These are phyloP conservation scores for Fusarium domesticum DNA, from an alignment of 2,329 filamentous ascomycete species.

Conservation along the genomic window DNA sequence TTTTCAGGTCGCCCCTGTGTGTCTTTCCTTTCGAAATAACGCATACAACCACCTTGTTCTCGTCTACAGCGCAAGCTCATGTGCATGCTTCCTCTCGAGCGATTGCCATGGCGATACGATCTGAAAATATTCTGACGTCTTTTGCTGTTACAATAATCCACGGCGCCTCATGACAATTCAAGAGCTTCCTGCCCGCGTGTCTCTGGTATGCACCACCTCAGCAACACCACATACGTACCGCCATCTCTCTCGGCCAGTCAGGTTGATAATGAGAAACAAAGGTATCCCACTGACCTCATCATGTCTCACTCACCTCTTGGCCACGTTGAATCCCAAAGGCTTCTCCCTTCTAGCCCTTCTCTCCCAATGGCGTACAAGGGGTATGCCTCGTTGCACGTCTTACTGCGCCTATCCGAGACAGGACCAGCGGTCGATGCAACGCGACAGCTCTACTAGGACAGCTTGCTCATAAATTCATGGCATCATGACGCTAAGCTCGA, in stretches of 20 bases:
- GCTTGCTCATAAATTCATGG: constrained; percentile 13
- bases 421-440: constrained; percentile 26
- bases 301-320: constrained; percentile 9
- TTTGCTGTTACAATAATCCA: too few relatives aligned
- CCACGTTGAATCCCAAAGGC: too few relatives aligned
- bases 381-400: constrained; percentile 2
- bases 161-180: too few relatives aligned
- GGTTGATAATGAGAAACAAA: not conserved
- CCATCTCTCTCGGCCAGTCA: not conserved
- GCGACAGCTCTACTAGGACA: constrained; percentile 8
- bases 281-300: constrained; percentile 23
- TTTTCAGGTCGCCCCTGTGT: constrained; percentile 8
- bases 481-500: constrained; percentile 9
- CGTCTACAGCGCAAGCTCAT: too few relatives aligned
- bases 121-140: too few relatives aligned
- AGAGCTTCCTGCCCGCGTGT: too few relatives aligned
- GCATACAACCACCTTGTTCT: too few relatives aligned
- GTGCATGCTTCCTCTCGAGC: too few relatives aligned
- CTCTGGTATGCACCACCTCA: too few relatives aligned
- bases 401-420: constrained; percentile 28
- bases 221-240: too few relatives aligned
- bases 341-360: constrained; percentile 4
- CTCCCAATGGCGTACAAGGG: constrained; percentile 13
- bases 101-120: too few relatives aligned
- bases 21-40: too few relatives aligned